Conservation (phyloP, 495 filamentous ascomycete genomes). For the Neurospora hispaniola region DNA sequence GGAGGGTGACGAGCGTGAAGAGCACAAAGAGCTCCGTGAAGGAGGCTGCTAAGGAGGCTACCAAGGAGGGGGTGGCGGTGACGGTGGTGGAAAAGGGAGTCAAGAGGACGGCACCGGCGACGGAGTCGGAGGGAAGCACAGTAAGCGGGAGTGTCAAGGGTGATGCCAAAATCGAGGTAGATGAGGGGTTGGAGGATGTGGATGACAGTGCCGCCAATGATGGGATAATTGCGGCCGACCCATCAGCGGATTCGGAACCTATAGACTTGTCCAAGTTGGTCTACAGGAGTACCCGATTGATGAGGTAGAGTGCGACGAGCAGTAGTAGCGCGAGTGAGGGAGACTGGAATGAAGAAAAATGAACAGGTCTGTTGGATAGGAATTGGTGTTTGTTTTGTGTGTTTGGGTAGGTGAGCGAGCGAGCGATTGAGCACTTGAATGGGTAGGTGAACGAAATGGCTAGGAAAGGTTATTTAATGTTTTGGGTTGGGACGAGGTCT, state of each 20-base stretch:
- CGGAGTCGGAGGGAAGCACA: neutral
- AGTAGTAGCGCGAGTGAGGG: neutral
- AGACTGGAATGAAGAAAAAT: neutral
- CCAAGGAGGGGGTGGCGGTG: constrained; percentile 10
- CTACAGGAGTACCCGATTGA: constrained; percentile 12
- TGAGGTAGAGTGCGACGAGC: constrained; percentile 1
- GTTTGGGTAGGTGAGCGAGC: neutral
- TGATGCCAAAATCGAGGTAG: constrained; percentile 13
- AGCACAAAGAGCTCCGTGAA: constrained; percentile 2
- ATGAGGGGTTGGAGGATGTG: constrained; percentile 32
- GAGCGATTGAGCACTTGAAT: neutral
- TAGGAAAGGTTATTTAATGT: neutral
- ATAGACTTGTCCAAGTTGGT: constrained; percentile 7
- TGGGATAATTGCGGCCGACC: constrained; percentile 22
- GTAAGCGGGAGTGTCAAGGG: neutral
- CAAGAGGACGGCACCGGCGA: constrained; percentile 1
- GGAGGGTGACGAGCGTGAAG: constrained; percentile 6
- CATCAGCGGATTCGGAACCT: constrained; percentile 28
- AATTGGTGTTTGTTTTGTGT: neutral
- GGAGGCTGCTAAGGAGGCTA: constrained; percentile 14
- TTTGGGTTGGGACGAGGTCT: neutral
- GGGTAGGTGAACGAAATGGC: neutral
- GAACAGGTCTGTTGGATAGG: neutral
- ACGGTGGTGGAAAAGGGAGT: constrained; percentile 7
- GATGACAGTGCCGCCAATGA: constrained; percentile 10